These are phyloP conservation scores for Smallanthus sonchifolius DNA, from an alignment of 129 eudicot species.

Conservation along the genomic window DNA sequence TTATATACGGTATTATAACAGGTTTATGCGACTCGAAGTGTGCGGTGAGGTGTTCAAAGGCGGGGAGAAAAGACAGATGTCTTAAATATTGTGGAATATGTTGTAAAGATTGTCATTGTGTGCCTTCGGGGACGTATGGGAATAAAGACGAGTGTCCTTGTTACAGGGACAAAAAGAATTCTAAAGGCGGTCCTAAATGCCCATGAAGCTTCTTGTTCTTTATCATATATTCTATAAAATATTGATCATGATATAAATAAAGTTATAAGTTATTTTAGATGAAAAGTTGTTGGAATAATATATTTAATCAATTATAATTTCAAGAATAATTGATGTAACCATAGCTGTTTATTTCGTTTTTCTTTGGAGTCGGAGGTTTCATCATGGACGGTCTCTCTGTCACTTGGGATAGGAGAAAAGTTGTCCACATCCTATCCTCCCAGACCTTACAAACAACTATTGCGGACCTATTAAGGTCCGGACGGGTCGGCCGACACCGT, in stretches of 20 bases:
- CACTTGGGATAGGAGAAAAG: no score
- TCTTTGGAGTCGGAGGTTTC: no score
- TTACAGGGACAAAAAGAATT: constrained; percentile 41
- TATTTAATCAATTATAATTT: background rate
- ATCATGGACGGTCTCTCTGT: no score
- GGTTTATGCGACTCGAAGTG: constrained; percentile 51
- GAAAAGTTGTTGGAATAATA: background rate
- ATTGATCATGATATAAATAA: background rate
- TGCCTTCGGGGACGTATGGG: constrained; percentile 43
- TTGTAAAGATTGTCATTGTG: constrained; percentile 37
- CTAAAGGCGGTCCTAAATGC: constrained; percentile 39
- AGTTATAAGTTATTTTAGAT: background rate
- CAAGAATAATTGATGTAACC: background rate
- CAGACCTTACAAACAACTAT: no score
- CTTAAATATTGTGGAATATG: constrained; percentile 47
- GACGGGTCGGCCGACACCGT: no score
- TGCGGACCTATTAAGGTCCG: no score
- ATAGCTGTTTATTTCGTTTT: background rate
- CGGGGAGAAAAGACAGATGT: constrained; percentile 38
- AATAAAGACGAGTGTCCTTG: constrained; percentile 46
- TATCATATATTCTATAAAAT: background rate
- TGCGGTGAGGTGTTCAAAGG: constrained; percentile 44
- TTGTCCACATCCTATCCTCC: no score
- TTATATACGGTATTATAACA: constrained; percentile 1
- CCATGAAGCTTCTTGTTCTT: constrained; percentile 20